phyloP scores from a whole-genome alignment of 2,329 filamentous ascomycete genomes.

The Colletotrichum sp. region DNA sequence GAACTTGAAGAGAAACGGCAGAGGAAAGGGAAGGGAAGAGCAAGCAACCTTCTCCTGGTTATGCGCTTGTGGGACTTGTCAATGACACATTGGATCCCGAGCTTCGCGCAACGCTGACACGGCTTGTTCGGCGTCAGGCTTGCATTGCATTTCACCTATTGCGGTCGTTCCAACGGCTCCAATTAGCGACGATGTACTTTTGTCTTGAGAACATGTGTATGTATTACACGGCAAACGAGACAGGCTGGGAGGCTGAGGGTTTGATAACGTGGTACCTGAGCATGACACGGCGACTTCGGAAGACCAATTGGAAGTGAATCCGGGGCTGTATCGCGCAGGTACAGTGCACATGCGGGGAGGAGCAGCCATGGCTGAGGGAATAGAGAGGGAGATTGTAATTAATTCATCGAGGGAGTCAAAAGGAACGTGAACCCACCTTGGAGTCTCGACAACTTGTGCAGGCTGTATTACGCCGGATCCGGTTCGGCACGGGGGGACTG shows the following conservation, averaged over 20 bases:
- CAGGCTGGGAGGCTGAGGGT: neutral
- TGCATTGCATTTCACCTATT: slow-evolving; percentile 50
- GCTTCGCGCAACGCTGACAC: slow-evolving; percentile 50
- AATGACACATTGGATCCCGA: slow-evolving; percentile 47
- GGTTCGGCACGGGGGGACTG: slow-evolving; percentile 22
- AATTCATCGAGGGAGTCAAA: neutral
- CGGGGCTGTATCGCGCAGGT: neutral
- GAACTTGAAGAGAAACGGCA: neutral
- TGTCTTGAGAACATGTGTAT: neutral
- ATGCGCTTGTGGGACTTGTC: slow-evolving; percentile 53
- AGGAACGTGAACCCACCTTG: slow-evolving; percentile 34
- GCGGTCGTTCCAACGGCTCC: neutral
- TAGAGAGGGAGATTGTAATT: neutral
- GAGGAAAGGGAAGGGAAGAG: neutral
- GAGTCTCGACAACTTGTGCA: slow-evolving; percentile 37
- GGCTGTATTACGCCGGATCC: slow-evolving; percentile 35
- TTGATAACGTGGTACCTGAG: neutral
- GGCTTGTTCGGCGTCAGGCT: slow-evolving; percentile 42
- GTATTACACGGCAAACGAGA: neutral
- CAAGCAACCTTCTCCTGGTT: slow-evolving; percentile 45
- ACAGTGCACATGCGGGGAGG: neutral
- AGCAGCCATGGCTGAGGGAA: neutral
- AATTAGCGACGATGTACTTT: neutral
- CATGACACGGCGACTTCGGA: neutral
- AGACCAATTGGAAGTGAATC: slow-evolving; percentile 9